Conservation (phyloP, 371 early-diverging fungal genomes). For the Entomophthora muscae region DNA sequence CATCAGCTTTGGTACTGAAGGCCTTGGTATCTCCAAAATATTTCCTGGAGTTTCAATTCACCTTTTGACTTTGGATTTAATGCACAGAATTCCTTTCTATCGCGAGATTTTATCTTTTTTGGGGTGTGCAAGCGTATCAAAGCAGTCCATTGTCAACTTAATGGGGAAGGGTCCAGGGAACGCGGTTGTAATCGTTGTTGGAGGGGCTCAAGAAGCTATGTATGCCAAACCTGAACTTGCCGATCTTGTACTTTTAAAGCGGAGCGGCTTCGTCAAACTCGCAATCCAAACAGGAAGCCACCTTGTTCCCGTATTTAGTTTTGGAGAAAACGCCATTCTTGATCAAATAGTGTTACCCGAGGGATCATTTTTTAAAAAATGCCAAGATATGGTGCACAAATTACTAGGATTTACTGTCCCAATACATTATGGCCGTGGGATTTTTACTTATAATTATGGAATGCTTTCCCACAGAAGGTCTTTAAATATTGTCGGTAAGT, state of each 20-base stretch:
- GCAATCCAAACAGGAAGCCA: slow-evolving; percentile 48
- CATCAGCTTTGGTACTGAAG: too few relatives aligned
- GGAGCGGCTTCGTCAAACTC: slow-evolving; percentile 61
- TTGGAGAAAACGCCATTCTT: slow-evolving; percentile 73
- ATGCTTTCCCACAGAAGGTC: neutral
- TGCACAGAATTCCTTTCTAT: slow-evolving; percentile 48
- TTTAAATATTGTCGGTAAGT: slow-evolving; percentile 4
- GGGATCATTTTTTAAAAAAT: slow-evolving; percentile 6
- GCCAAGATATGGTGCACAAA: slow-evolving; percentile 9
- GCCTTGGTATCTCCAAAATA: slow-evolving; percentile 35
- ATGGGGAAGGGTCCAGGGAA: neutral
- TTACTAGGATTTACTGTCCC: slow-evolving; percentile 9
- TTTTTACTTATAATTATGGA: too few relatives aligned
- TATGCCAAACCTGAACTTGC: slow-evolving; percentile 38
- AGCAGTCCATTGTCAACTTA: neutral
- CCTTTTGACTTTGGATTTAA: slow-evolving; percentile 33
- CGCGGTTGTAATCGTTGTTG: slow-evolving; percentile 48
- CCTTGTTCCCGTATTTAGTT: slow-evolving; percentile 52
- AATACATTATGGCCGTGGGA: slow-evolving; percentile 9
- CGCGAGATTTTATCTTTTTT: slow-evolving; percentile 48
- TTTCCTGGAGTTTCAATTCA: slow-evolving; percentile 46
- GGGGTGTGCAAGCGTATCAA: slow-evolving; percentile 21
- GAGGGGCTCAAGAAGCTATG: slow-evolving; percentile 62
- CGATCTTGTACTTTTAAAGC: slow-evolving; percentile 43
- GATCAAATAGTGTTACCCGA: slow-evolving; percentile 16